Conservation (phyloP, 208 protist genomes). For the Trypanosoma cruzi region DNA sequence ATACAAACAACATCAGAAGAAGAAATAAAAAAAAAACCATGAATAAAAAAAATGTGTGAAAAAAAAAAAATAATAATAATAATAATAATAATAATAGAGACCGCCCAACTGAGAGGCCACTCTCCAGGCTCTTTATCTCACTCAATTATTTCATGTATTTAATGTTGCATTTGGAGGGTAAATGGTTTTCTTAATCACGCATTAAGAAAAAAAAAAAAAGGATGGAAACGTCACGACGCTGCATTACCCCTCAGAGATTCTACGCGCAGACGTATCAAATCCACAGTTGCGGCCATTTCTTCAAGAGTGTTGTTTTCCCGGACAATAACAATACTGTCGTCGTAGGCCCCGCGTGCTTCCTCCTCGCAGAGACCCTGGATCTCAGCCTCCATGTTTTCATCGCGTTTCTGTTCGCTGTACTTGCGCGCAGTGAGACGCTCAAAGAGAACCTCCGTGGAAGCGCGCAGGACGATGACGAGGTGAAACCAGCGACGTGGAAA, state of each 20-base stretch:
- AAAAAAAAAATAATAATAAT: too few relatives aligned
- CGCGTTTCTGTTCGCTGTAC: constrained; percentile 94
- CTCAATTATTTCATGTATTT: background rate
- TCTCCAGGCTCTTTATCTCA: background rate
- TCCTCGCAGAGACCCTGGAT: constrained; percentile 97
- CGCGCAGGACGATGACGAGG: constrained; percentile 95
- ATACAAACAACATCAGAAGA: constrained; percentile 13
- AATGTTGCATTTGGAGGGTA: background rate
- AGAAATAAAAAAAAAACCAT: background rate
- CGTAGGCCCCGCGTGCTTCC: constrained; percentile 95
- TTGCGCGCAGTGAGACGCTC: constrained; percentile 89
- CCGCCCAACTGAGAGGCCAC: background rate
- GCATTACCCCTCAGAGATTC: constrained; percentile 44
- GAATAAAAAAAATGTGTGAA: too few relatives aligned
- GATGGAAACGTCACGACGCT: background rate
- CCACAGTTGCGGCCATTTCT: constrained; percentile 92
- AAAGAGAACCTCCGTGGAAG: constrained; percentile 92
- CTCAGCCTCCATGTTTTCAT: constrained; percentile 98
- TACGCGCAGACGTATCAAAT: constrained; percentile 62
- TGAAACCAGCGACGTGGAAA: constrained; percentile 98
- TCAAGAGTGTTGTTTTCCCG: constrained; percentile 93
- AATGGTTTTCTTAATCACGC: constrained; percentile 3
- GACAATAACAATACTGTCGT: constrained; percentile 86
- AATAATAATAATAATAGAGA: too few relatives aligned
- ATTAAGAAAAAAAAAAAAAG: constrained; percentile 3